Evolutionary conservation across 2,329 filamentous ascomycete genomes (phyloP).

Genomic region (Exophiala lecanii-corni): DNA sequence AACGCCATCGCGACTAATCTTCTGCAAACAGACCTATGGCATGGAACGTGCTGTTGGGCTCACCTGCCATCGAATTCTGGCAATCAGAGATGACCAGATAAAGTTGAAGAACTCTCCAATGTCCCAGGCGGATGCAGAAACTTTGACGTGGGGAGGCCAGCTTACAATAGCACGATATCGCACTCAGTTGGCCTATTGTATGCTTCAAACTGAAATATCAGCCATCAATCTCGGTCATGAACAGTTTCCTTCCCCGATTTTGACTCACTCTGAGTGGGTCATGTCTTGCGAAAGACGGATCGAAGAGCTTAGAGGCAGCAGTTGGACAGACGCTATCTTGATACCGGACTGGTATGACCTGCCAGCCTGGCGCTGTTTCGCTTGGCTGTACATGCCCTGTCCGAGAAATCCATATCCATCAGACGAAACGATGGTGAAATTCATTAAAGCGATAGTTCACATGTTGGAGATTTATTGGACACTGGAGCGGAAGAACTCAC

Average conservation of each 20-base stretch:
- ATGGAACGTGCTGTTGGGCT: background rate
- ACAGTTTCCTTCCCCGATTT: background rate
- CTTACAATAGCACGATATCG: background rate
- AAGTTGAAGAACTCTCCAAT: background rate
- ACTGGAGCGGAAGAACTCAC: background rate
- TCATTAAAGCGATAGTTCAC: background rate
- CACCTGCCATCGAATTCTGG: background rate
- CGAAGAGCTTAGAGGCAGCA: background rate
- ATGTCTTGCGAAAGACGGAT: background rate
- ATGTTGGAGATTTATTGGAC: background rate
- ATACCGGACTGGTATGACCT: background rate
- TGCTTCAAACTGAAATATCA: background rate
- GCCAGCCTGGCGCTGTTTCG: background rate
- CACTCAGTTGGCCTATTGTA: background rate
- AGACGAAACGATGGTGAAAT: background rate
- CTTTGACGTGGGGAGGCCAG: background rate
- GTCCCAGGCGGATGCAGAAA: background rate
- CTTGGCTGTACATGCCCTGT: background rate
- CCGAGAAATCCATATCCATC: background rate
- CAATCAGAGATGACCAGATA: background rate
- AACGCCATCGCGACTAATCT: too few species aligned
- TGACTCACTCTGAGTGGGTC: background rate
- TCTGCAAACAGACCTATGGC: background rate
- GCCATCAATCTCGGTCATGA: background rate
- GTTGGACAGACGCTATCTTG: background rate